A percentile compares a stretch with the other conserved stretches of the same genome.
These are phyloP conservation scores for Solanum chmielewskii DNA, from an alignment of 257 asterid species.

Conservation along the genomic window DNA sequence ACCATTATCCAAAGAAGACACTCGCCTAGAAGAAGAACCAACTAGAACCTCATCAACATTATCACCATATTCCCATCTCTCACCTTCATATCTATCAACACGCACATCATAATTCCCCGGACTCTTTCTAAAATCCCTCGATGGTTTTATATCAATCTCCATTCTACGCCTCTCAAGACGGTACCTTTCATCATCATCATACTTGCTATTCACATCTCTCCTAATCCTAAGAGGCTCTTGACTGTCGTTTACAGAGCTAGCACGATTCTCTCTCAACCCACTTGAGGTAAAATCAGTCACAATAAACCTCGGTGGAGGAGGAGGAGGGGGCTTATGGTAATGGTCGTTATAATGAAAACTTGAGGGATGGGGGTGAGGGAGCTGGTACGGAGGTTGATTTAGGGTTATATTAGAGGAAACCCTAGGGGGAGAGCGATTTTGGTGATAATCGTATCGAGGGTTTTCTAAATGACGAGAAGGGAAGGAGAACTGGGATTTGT, in stretches of 20 bases:
- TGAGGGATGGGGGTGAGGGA: not conserved
- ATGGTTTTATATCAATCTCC: not conserved
- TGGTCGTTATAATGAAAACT: not conserved
- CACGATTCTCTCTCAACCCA: not conserved
- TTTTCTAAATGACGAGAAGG: slow-evolving; percentile 14
- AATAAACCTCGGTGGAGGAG: not conserved
- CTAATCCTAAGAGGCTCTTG: slow-evolving; percentile 2
- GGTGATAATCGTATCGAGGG: slow-evolving; percentile 27
- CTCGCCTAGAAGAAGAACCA: slow-evolving; percentile 6
- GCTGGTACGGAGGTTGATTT: slow-evolving; percentile 2
- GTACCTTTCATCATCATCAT: not conserved
- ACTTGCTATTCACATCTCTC: not conserved
- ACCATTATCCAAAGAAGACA: slow-evolving; percentile 10
- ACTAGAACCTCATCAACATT: slow-evolving; percentile 9
- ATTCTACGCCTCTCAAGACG: not conserved
- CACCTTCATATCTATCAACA: slow-evolving; percentile 10
- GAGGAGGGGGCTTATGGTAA: not conserved
- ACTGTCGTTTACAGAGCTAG: not conserved
- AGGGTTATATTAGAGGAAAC: not conserved
- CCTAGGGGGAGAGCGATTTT: slow-evolving; percentile 10
- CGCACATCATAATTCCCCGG: slow-evolving; percentile 8
- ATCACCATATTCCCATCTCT: slow-evolving; percentile 21
- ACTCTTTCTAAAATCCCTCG: not conserved
- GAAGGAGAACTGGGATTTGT: slow-evolving; percentile 16
- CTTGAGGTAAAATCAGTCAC: not conserved